Evolutionary conservation across 2,329 filamentous ascomycete species (phyloP), one percentile per base, ranked within the genome.

Genomic region (Epichloe gansuensis): DNA sequence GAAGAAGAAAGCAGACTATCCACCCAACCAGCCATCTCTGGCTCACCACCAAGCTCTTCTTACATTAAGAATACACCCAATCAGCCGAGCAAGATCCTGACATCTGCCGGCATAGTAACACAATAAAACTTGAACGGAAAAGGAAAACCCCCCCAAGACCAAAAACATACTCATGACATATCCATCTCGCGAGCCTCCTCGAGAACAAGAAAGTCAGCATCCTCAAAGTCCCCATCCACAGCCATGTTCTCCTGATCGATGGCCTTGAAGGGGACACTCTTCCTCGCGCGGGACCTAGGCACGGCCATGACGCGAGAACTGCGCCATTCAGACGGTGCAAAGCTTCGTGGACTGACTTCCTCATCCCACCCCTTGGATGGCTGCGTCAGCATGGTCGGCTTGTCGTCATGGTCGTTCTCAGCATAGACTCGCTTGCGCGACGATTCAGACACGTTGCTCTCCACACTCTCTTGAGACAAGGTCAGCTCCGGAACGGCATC

Each of bases 141-240:
- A n/a, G 8, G 17, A 41, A 31, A 42, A 23, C 1, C 17, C 17
- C 8, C 8, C 23, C 35, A 36, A 46, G 8, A 39, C 21, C 9
- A 34, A 34, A n/a, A 47, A 9, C 40, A 39, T 6, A 41, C 11
- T 38, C 51, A 56, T 9, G 54, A 53, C n/a, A 60, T 56, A 5
- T 68, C 63, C 69, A 77, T 71, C 12, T 74, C 71, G 46, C 71
- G 64, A 27, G 70, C 69, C 40, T 64, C 66, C 12, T 57, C 59
- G 35, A 61, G 71, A 52, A 80, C 78, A 50, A 84, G 63, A 54
- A 89, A 89, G 1, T 77, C 73, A 0, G 84, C 84, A 53, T 89
- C 85, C 53, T 77, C 81, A 63, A 88, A 88, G 62, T 88, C 83
- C 17, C 67, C 66, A 42, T 69, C 69, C 0, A 68, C 58, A 4